These are phyloP conservation scores for Pichia nanzhaoensis DNA, from an alignment of 805 yeast species.

Conservation along the genomic window DNA sequence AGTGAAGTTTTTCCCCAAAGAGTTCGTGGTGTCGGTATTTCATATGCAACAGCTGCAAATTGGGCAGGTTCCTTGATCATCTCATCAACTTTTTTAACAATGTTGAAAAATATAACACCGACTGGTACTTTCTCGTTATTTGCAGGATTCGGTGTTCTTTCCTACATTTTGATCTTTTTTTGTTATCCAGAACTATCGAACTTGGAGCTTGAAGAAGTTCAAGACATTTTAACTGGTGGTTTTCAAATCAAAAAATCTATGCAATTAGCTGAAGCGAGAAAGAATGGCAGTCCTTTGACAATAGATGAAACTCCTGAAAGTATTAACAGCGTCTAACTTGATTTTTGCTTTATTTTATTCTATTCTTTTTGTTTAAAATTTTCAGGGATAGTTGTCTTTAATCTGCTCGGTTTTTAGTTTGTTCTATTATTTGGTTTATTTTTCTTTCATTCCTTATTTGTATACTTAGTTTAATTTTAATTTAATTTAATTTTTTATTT, in stretches of 20 bases:
- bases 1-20: slow-evolving; percentile 90
- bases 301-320: slow-evolving; percentile 9
- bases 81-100: slow-evolving; percentile 87
- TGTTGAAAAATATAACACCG: slow-evolving; percentile 90
- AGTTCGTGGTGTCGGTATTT: slow-evolving; percentile 88
- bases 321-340: slow-evolving; percentile 4
- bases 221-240: slow-evolving; percentile 71
- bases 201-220: slow-evolving; percentile 86
- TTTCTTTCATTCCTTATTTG: too few species aligned
- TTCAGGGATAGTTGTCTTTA: too few species aligned
- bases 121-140: slow-evolving; percentile 90
- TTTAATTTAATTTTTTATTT: too few species aligned
- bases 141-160: slow-evolving; percentile 70
- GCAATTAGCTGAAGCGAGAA: slow-evolving; percentile 44
- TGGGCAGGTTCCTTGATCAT: slow-evolving; percentile 94
- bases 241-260: slow-evolving; percentile 71
- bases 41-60: slow-evolving; percentile 85
- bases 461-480: too few species aligned
- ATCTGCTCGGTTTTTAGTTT: too few species aligned
- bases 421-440: too few species aligned
- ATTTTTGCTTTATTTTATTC: neutral
- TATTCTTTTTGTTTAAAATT: too few species aligned
- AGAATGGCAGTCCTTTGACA: slow-evolving; percentile 5
- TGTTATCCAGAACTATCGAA: slow-evolving; percentile 91
- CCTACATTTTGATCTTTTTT: slow-evolving; percentile 71